Percentiles rank a stretch among this genome's conserved stretches.
phyloP scores from a whole-genome alignment of 352 stramenopile genomes.

The Phytopythium mirpurense region DNA sequence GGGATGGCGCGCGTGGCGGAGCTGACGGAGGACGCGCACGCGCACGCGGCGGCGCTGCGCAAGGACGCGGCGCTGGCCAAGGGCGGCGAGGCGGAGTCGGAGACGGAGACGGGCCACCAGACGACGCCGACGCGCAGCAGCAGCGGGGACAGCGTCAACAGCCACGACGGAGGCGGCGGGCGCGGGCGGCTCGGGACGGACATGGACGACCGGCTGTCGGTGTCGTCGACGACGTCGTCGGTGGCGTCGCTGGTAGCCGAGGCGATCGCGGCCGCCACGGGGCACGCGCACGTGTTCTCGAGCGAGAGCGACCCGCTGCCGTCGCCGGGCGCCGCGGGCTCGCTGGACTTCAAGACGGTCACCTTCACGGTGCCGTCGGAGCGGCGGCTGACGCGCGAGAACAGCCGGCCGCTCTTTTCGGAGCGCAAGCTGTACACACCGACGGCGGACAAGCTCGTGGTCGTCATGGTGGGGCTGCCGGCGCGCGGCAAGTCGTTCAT shows the following conservation, averaged over 20 bases:
- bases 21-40: not conserved
- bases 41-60: not conserved
- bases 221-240: slow-evolving; percentile 6
- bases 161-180: not conserved
- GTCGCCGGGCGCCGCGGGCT: slow-evolving; percentile 25
- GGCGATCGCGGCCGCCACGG: slow-evolving; percentile 5
- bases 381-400: slow-evolving; percentile 21
- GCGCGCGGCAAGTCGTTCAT: slow-evolving; percentile 96
- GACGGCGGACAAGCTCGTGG: slow-evolving; percentile 91
- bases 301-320: slow-evolving; percentile 5
- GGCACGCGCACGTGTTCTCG: not conserved
- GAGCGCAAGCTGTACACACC: slow-evolving; percentile 77
- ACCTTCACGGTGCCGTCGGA: slow-evolving; percentile 25
- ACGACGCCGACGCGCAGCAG: not conserved
- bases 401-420: slow-evolving; percentile 38
- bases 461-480: slow-evolving; percentile 94
- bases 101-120: too few species aligned
- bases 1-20: not conserved
- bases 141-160: not conserved
- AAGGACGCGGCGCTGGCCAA: not conserved
- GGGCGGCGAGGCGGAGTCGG: not conserved
- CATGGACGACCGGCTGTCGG: slow-evolving; percentile 4
- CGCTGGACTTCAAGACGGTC: slow-evolving; percentile 38
- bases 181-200: slow-evolving; percentile 3
- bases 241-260: slow-evolving; percentile 6